These are phyloP conservation scores for Paragyromitra xinjiangensis DNA, from an alignment of 495 filamentous ascomycete genomes.

Conservation along the genomic window DNA sequence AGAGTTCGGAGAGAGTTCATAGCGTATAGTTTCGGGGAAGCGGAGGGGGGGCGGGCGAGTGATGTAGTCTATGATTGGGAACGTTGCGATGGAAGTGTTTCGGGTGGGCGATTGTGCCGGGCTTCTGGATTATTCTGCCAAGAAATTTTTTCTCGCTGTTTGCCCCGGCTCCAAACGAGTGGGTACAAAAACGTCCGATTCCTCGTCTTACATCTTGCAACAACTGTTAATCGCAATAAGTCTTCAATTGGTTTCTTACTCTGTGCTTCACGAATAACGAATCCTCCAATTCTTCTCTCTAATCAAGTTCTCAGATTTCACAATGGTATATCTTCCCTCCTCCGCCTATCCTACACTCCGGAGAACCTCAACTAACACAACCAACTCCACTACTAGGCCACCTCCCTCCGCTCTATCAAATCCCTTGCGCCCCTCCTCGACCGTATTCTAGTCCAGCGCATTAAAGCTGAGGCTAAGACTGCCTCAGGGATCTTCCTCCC, in stretches of 20 bases:
- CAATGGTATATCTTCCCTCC: constrained; percentile 21
- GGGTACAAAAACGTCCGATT: constrained; percentile 17
- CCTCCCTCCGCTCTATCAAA: constrained; percentile 92
- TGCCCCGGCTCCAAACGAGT: neutral
- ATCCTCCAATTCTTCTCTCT: neutral
- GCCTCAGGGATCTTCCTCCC: constrained; percentile 96
- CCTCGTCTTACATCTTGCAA: constrained; percentile 26
- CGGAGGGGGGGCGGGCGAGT: constrained; percentile 16
- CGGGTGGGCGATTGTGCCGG: constrained; percentile 36
- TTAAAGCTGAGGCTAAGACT: constrained; percentile 97
- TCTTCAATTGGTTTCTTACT: constrained; percentile 1
- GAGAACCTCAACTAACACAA: neutral
- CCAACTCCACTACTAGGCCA: constrained; percentile 60
- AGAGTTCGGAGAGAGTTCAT: constrained; percentile 95
- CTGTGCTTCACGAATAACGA: constrained; percentile 9
- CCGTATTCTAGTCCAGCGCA: constrained; percentile 96
- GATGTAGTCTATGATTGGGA: constrained; percentile 32
- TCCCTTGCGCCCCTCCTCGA: constrained; percentile 95
- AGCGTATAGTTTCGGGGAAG: constrained; percentile 58
- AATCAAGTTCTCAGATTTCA: neutral
- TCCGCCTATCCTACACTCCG: neutral
- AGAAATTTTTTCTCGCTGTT: constrained; percentile 41
- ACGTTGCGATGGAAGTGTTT: constrained; percentile 28
- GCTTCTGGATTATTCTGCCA: constrained; percentile 56
- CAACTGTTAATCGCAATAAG: neutral